A percentile compares a stretch with the other conserved stretches of the same genome.
Conservation (phyloP, 257 asterid genomes). For the Fraxinus quadrangulata region DNA sequence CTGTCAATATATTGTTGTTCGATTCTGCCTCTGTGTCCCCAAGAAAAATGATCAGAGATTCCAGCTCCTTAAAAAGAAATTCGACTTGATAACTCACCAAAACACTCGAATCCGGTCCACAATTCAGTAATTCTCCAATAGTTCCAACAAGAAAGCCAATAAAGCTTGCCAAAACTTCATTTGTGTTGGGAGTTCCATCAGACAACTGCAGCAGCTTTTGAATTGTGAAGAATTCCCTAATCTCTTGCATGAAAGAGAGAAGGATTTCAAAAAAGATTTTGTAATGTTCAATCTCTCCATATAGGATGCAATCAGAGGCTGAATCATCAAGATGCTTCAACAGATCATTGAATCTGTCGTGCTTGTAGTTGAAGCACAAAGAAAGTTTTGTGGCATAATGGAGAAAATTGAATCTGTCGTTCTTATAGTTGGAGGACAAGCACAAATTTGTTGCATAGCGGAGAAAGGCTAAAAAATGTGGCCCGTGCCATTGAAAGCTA, state of each 20-base stretch:
- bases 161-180: neutral
- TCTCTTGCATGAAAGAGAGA: conserved; percentile 3
- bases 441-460: no score
- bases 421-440: no score
- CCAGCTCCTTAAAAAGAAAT: neutral
- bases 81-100: neutral
- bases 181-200: neutral
- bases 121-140: neutral
- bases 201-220: neutral
- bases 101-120: neutral
- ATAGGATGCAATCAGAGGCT: neutral
- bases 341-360: neutral
- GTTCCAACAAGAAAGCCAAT: neutral
- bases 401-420: neutral
- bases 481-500: no score
- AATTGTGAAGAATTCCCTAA: conserved; percentile 3
- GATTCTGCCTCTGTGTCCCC: neutral
- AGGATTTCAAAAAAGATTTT: neutral
- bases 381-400: no score
- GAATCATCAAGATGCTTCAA: neutral
- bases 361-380: no score
- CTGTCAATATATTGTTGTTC: no score
- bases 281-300: neutral
- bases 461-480: no score
- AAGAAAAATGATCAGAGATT: neutral